A percentile compares a stretch with the other conserved stretches of the same genome.
Conservation (phyloP, 345 rosid genomes). For the Linum usitatissimum region DNA sequence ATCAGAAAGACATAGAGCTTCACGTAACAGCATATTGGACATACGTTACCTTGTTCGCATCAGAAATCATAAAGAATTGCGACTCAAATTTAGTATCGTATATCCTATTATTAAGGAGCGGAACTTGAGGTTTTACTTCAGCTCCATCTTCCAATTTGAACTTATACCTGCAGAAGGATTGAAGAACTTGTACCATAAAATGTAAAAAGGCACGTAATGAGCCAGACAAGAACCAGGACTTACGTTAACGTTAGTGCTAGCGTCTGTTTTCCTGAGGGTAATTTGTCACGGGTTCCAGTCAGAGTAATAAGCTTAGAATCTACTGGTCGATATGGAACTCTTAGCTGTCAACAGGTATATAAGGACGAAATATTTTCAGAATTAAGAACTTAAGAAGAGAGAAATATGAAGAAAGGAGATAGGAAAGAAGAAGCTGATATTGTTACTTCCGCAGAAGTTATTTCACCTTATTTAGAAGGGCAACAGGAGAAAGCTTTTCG, state of each 20-base stretch:
- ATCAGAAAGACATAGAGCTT: constrained; percentile 2
- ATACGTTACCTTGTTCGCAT: constrained; percentile 64
- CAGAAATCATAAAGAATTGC: constrained; percentile 91
- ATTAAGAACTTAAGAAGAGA: constrained; percentile 12
- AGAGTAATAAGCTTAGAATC: constrained; percentile 68
- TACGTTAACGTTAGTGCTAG: constrained; percentile 80
- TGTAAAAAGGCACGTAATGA: constrained; percentile 1
- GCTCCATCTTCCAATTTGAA: constrained; percentile 92
- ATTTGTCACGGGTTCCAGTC: constrained; percentile 58
- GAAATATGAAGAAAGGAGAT: background rate
- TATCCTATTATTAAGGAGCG: constrained; percentile 81
- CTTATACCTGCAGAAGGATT: constrained; percentile 59
- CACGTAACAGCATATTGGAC: background rate
- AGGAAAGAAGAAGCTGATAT: background rate
- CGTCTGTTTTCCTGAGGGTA: constrained; percentile 87
- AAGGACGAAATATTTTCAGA: background rate
- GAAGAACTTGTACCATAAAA: background rate
- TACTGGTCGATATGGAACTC: constrained; percentile 77
- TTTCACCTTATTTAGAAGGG: constrained; percentile 69
- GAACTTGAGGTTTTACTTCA: constrained; percentile 73
- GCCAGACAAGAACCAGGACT: constrained; percentile 22
- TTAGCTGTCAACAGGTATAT: constrained; percentile 35
- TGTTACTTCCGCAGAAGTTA: background rate
- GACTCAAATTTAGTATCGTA: constrained; percentile 97
- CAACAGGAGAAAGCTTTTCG: constrained; percentile 65